phyloP scores from a whole-genome alignment of 768 basidiomycete species.

The Mycena albidolilacea region DNA sequence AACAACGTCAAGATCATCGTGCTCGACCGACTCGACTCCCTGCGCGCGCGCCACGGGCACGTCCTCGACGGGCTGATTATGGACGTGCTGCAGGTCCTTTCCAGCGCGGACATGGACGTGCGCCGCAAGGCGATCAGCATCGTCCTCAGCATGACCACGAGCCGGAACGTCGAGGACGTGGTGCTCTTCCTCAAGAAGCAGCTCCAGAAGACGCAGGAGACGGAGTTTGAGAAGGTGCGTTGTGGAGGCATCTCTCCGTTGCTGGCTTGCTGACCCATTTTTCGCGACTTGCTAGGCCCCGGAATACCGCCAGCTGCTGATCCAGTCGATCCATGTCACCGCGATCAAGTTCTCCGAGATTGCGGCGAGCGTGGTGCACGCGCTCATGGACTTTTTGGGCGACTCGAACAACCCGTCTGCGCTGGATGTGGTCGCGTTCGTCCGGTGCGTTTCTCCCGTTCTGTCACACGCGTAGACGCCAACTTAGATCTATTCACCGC shows the following conservation, averaged over 20 bases:
- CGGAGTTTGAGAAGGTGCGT: constrained; percentile 90
- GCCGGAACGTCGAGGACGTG: constrained; percentile 96
- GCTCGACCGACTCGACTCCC: constrained; percentile 87
- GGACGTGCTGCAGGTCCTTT: constrained; percentile 94
- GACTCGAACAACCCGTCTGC: constrained; percentile 97
- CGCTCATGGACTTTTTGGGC: constrained; percentile 93
- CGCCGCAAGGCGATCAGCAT: constrained; percentile 92
- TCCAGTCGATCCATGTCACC: constrained; percentile 96
- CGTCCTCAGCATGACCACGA: constrained; percentile 93
- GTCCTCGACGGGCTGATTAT: constrained; percentile 93
- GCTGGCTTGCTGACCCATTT: not conserved
- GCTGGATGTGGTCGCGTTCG: constrained; percentile 89
- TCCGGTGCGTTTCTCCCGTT: constrained; percentile 52
- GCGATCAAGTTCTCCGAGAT: constrained; percentile 98
- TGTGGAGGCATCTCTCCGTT: too few species aligned
- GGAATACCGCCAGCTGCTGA: constrained; percentile 96
- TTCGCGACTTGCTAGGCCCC: constrained; percentile 71
- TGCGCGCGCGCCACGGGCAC: constrained; percentile 89
- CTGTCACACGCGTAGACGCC: not conserved
- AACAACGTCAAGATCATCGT: constrained; percentile 99
- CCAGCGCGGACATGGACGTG: constrained; percentile 97
- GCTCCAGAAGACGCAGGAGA: constrained; percentile 92
- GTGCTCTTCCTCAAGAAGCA: constrained; percentile 98
- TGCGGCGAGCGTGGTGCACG: constrained; percentile 94
- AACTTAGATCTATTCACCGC: not conserved